Conservation (phyloP, 306 rosid species). For the Styphnolobium japonicum region DNA sequence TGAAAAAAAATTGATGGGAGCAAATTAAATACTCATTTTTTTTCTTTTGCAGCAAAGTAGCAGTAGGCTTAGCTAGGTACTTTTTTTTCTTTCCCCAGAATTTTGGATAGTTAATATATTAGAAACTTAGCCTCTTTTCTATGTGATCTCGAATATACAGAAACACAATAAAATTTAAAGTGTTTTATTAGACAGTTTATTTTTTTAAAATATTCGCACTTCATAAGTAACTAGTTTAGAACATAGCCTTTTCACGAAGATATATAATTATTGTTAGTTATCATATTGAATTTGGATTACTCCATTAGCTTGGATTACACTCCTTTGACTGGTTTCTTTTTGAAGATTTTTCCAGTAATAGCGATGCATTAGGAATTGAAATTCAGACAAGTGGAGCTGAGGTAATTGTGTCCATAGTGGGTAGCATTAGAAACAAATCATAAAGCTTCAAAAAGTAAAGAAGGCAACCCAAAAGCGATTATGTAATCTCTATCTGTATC, state of each 20-base stretch:
- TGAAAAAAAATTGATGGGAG: neutral
- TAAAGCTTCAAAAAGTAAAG: neutral
- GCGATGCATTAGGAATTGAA: neutral
- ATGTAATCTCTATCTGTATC: neutral
- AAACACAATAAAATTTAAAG: neutral
- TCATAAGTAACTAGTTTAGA: neutral
- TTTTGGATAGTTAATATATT: neutral
- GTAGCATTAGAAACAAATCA: conserved; percentile 1
- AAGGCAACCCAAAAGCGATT: conserved; percentile 14
- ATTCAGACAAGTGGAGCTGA: neutral
- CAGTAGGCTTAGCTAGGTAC: too few species aligned
- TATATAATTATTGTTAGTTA: neutral
- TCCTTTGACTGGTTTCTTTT: conserved; percentile 32
- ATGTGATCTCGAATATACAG: neutral
- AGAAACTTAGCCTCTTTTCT: neutral
- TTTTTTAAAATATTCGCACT: neutral
- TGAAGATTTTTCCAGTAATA: neutral
- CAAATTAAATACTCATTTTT: neutral
- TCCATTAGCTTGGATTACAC: conserved; percentile 2
- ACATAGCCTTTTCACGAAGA: neutral
- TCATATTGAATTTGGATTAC: conserved; percentile 1
- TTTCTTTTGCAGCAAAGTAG: too few species aligned
- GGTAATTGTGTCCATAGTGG: neutral
- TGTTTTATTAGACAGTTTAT: neutral
- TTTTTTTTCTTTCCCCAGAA: neutral